Evolutionary conservation across 2,329 filamentous ascomycete genomes (phyloP).

Genomic region (Davidsoniella australis): DNA sequence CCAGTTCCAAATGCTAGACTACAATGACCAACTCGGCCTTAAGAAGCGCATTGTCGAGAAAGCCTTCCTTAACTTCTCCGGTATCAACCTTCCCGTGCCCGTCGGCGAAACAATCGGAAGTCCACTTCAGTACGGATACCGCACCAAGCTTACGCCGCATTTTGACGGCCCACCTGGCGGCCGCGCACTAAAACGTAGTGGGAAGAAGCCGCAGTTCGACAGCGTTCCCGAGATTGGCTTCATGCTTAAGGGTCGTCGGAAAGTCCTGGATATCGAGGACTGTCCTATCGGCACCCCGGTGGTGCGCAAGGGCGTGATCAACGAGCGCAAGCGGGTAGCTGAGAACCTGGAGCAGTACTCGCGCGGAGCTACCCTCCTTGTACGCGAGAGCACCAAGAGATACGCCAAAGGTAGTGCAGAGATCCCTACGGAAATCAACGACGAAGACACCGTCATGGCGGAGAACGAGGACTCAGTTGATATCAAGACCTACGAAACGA

Average conservation of each 20-base stretch:
- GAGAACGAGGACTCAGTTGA: conserved; percentile 41
- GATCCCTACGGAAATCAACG: conserved; percentile 16
- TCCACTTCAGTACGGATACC: conserved; percentile 80
- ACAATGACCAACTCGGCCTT: conserved; percentile 65
- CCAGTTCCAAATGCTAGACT: conserved; percentile 94
- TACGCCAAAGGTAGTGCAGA: conserved; percentile 30
- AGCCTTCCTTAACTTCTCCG: conserved; percentile 78
- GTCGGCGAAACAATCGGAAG: conserved; percentile 77
- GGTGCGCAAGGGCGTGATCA: conserved; percentile 60
- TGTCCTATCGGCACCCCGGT: conserved; percentile 87
- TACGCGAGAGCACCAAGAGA: conserved; percentile 70
- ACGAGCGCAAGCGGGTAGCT: conserved; percentile 60
- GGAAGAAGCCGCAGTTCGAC: conserved; percentile 31
- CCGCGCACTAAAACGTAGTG: conserved; percentile 31
- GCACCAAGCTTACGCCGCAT: conserved; percentile 92
- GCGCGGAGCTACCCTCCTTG: conserved; percentile 70
- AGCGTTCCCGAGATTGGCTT: conserved; percentile 72
- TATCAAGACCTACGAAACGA: conserved; percentile 75
- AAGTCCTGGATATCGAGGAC: conserved; percentile 86
- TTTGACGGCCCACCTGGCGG: conserved; percentile 60
- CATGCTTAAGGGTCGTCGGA: conserved; percentile 64
- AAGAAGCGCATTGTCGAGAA: conserved; percentile 81
- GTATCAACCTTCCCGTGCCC: conserved; percentile 53
- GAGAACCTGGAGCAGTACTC: conserved; percentile 54
- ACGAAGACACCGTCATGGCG: conserved; percentile 26